Base-by-base conservation (phyloP, 2,329 filamentous ascomycete genomes). In the Phoma sp. region DNA sequence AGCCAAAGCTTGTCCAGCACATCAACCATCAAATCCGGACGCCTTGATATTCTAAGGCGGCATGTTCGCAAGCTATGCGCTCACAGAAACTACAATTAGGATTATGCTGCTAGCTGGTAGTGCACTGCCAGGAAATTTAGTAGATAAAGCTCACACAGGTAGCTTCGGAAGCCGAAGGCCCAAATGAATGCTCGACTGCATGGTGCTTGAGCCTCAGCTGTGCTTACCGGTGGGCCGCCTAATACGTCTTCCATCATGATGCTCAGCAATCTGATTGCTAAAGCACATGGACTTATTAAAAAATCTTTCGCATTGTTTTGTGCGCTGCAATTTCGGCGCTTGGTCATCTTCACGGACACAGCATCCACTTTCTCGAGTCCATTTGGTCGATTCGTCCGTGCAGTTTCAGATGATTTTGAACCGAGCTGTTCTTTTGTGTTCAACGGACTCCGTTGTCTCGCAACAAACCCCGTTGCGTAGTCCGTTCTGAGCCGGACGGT, bases 361-460 rank as follows among this genome's bases (percentile, higher is more conserved):
- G 18, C 18, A 33, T 18, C 28, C 20, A 29, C 5, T 39, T 39
- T 20, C n/a, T 33, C 5, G 9, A n/a, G 17, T 15, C 11, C 28
- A 18, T 25, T 40, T 21, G n/a, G 21, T 40, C 36, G 9, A 4
- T 18, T 10, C 5, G n/a, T 14, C 20, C 10, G 18, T 26, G 34
- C n/a, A 17, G 20, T 7, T 21, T 15, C 14, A 32, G 6, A 9
- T 23, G 5, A 12, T 10, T 9, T 7, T 37, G 2, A 37, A 29
- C 20, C 2, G 9, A 10, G 5, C 1, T 4, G 12, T 9, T 11
- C 10, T 15, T 34, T 39, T n/a, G 28, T 30, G 17, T 11, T 18
- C 28, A 3, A 4, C 48, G 48, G 42, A 46, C 34, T 46, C 34
- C 48, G 48, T 21, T 34, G 42, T 40, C 30, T 46, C 15, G 29